Evolutionary conservation across 495 filamentous ascomycete species (phyloP).

Genomic region (Talaromyces borbonicus): DNA sequence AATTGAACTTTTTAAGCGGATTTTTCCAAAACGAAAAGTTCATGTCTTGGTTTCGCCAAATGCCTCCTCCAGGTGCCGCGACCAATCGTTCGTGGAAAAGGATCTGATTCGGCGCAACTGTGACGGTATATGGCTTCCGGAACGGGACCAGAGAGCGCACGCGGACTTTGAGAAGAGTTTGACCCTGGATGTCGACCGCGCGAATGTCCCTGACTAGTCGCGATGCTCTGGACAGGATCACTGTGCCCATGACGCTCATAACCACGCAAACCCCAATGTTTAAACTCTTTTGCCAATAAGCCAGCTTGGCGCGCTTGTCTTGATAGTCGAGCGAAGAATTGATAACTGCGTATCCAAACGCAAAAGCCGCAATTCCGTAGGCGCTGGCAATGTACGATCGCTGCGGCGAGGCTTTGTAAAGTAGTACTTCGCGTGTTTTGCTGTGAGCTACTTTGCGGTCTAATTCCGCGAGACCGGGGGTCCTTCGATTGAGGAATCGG

Average conservation of each 20-base stretch:
- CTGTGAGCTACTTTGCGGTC: slow-evolving; percentile 22
- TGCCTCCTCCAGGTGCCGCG: slow-evolving; percentile 10
- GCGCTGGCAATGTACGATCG: slow-evolving; percentile 45
- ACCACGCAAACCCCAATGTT: slow-evolving; percentile 32
- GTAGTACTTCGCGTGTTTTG: slow-evolving; percentile 28
- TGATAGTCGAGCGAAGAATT: slow-evolving; percentile 38
- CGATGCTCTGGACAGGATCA: slow-evolving; percentile 28
- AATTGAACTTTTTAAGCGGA: slow-evolving; percentile 27
- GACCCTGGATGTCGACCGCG: slow-evolving; percentile 23
- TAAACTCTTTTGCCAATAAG: slow-evolving; percentile 30
- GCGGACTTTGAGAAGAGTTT: slow-evolving; percentile 24
- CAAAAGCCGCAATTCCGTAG: slow-evolving; percentile 46
- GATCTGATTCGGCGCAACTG: slow-evolving; percentile 28
- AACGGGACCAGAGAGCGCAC: slow-evolving; percentile 36
- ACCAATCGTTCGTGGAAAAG: slow-evolving; percentile 27
- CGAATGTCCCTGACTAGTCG: slow-evolving; percentile 26
- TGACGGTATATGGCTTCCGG: slow-evolving; percentile 26
- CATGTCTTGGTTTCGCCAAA: slow-evolving; percentile 10
- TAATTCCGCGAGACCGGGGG: slow-evolving; percentile 21
- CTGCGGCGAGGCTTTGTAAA: slow-evolving; percentile 56
- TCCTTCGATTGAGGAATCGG: slow-evolving; percentile 19
- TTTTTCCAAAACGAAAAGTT: slow-evolving; percentile 25
- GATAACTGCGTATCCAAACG: slow-evolving; percentile 45
- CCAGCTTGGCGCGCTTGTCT: slow-evolving; percentile 22
- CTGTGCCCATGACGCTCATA: slow-evolving; percentile 35